Conservation (phyloP, 1,284 basidiomycete genomes). For the Moesziomyces sp. region DNA sequence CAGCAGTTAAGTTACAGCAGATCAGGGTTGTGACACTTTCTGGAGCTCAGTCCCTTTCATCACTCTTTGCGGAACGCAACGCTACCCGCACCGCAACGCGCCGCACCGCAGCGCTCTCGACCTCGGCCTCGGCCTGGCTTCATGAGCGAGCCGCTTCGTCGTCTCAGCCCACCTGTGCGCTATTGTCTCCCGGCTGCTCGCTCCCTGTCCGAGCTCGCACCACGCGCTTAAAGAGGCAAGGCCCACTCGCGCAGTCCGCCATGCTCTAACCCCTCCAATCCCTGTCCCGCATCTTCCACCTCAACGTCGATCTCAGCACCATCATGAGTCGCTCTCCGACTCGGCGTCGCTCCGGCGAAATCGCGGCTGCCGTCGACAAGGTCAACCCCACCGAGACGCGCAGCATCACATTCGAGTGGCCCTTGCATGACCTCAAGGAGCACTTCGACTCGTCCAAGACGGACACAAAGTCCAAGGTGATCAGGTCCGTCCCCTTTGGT, state of each 20-base stretch:
- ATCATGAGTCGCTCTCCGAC: conserved; percentile 29
- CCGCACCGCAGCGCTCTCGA: no score
- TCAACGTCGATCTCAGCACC: not conserved
- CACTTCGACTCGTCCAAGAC: conserved; percentile 67
- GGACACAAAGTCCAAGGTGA: conserved; percentile 68
- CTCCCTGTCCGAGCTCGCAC: not conserved
- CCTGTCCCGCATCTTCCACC: not conserved
- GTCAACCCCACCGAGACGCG: conserved; percentile 37
- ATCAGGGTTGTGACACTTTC: no score
- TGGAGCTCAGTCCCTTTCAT: no score
- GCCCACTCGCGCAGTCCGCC: not conserved
- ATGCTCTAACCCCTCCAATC: not conserved
- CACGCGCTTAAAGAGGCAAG: not conserved
- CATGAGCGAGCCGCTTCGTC: no score
- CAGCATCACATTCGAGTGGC: conserved; percentile 58
- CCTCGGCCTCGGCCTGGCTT: no score
- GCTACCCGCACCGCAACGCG: no score
- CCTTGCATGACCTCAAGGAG: conserved; percentile 64
- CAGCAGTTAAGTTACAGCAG: no score
- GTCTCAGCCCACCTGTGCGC: not conserved
- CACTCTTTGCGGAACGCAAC: no score
- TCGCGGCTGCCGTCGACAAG: conserved; percentile 29
- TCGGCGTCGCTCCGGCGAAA: conserved; percentile 30
- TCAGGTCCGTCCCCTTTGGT: conserved; percentile 64
- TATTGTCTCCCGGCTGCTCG: not conserved